A percentile compares a stretch with the other conserved stretches of the same genome.
Conservation (phyloP, 1,284 basidiomycete genomes). For the Cutaneotrichosporon sp. region DNA sequence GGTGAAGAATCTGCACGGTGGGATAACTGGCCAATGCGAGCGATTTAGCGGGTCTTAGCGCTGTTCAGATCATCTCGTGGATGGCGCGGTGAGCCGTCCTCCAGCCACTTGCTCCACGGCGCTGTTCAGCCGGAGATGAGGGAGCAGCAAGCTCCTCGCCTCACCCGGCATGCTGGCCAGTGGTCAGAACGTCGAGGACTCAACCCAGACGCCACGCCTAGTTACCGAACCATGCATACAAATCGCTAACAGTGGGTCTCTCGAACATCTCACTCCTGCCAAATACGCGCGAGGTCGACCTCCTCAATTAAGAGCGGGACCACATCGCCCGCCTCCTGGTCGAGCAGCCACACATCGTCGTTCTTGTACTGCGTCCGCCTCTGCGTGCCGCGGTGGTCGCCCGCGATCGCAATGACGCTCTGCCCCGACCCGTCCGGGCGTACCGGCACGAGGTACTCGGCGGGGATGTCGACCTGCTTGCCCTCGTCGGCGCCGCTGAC, state of each 20-base stretch:
- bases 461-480: constrained; percentile 36
- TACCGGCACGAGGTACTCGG: constrained; percentile 43
- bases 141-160: too few species aligned
- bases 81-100: too few species aligned
- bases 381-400: constrained; percentile 40
- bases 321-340: constrained; percentile 34
- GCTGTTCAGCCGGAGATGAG: too few species aligned
- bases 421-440: constrained; percentile 43
- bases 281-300: constrained; percentile 43
- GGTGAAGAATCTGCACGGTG: too few species aligned
- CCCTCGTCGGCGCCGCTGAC: constrained; percentile 32
- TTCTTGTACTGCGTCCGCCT: constrained; percentile 40
- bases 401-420: constrained; percentile 38
- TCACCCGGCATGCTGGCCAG: too few species aligned
- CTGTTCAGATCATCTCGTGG: too few species aligned
- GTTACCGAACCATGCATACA: constrained; percentile 2
- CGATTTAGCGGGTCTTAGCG: too few species aligned
- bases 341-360: constrained; percentile 51
- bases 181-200: too few species aligned
- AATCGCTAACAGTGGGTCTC: not conserved
- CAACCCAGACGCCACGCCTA: too few species aligned
- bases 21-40: too few species aligned
- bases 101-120: too few species aligned
- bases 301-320: constrained; percentile 39
- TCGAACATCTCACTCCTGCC: constrained; percentile 23